Evolutionary conservation across 768 basidiomycete genomes (phyloP).

Genomic region (Lactarius trivialis): DNA sequence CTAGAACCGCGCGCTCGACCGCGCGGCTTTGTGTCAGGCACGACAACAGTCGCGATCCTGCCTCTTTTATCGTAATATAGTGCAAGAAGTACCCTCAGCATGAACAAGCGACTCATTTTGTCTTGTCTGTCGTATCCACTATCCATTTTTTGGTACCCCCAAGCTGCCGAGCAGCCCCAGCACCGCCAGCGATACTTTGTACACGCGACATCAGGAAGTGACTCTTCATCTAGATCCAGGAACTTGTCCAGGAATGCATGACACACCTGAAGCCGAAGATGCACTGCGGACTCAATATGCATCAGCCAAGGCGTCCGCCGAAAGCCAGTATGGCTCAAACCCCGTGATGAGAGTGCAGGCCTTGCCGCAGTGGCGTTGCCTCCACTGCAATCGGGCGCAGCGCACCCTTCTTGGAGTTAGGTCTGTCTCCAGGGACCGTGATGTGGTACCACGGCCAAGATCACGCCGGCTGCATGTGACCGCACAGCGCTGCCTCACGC

Average conservation of each 20-base stretch:
- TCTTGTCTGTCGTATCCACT: slow-evolving; percentile 38
- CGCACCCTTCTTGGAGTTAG: no score
- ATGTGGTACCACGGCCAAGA: no score
- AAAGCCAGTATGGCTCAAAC: slow-evolving; percentile 69
- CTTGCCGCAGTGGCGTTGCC: no score
- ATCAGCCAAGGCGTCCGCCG: slow-evolving; percentile 69
- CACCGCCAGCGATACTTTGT: slow-evolving; percentile 55
- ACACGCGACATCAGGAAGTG: background rate
- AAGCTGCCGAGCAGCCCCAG: slow-evolving; percentile 56
- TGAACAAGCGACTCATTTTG: slow-evolving; percentile 32
- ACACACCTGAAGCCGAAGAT: slow-evolving; percentile 66
- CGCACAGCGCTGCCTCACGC: no score
- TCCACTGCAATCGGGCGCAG: no score
- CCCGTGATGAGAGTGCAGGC: slow-evolving; percentile 70
- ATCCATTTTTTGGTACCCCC: slow-evolving; percentile 85
- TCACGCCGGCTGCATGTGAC: no score
- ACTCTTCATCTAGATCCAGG: background rate
- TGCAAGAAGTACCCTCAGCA: background rate
- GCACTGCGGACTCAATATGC: slow-evolving; percentile 74
- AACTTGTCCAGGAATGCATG: no score
- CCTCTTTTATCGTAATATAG: background rate
- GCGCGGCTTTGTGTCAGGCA: no score
- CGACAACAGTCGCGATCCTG: no score
- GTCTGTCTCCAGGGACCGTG: no score
- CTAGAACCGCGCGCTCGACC: no score